Conservation (phyloP, 2,329 filamentous ascomycete species). For the Colletotrichum limetticola region DNA sequence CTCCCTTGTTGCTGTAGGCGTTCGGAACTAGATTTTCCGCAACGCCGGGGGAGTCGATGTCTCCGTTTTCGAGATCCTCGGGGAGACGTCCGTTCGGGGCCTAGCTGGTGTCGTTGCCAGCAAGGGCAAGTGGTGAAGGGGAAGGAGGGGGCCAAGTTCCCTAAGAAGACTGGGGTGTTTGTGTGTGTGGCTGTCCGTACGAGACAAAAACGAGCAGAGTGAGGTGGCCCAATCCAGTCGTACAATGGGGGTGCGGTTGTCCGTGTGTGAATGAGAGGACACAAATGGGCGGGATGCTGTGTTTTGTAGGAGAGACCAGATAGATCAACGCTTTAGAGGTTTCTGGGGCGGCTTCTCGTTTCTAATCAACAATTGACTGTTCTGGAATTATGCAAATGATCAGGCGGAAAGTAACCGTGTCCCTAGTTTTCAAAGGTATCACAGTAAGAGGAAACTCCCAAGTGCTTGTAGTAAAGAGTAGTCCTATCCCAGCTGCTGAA, state of each 20-base stretch:
- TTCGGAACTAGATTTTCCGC: conserved; percentile 34
- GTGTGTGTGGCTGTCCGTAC: not conserved
- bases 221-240: not conserved
- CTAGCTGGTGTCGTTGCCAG: conserved; percentile 16
- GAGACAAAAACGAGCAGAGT: not conserved
- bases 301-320: not conserved
- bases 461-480: not conserved
- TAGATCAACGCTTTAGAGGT: not conserved
- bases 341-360: not conserved
- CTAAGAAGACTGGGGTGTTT: not conserved
- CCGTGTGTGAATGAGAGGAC: not conserved
- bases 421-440: not conserved
- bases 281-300: not conserved
- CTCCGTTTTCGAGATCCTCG: conserved; percentile 32
- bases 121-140: conserved; percentile 16
- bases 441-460: not conserved
- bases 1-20: conserved; percentile 59
- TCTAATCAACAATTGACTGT: not conserved
- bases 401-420: not conserved
- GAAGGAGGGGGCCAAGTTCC: not conserved
- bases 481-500: too few species aligned
- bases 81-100: conserved; percentile 24
- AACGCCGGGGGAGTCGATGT: conserved; percentile 32
- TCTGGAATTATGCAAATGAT: not conserved
- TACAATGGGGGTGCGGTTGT: not conserved